Evolutionary conservation across 2,329 filamentous ascomycete species (phyloP).

Genomic region (Fusarium piperis): DNA sequence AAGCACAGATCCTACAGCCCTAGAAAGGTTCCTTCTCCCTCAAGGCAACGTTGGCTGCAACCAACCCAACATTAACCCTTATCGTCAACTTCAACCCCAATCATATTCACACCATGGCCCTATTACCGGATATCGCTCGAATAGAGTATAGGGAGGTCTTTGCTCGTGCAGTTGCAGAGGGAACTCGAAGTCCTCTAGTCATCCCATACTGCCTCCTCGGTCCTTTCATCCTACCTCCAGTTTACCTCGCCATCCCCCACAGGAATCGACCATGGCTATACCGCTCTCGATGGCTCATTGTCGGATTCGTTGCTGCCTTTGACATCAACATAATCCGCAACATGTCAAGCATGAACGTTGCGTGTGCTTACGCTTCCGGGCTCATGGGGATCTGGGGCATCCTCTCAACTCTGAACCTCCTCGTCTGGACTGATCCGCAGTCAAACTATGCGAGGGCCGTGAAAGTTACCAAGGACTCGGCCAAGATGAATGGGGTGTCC

Average conservation of each 20-base stretch:
- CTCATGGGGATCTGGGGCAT: constrained; percentile 62
- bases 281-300: constrained; percentile 58
- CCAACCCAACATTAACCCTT: neutral
- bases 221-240: constrained; percentile 57
- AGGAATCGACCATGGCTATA: constrained; percentile 60
- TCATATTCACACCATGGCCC: constrained; percentile 6
- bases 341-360: constrained; percentile 62
- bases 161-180: constrained; percentile 48
- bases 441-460: constrained; percentile 64
- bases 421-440: constrained; percentile 66
- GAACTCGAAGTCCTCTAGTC: constrained; percentile 58
- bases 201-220: constrained; percentile 62
- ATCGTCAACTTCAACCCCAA: neutral
- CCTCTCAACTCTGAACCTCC: constrained; percentile 57
- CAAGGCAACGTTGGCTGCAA: neutral
- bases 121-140: constrained; percentile 37
- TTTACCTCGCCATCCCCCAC: constrained; percentile 68
- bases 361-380: constrained; percentile 60
- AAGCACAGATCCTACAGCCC: constrained; percentile 14
- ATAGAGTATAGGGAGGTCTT: constrained; percentile 51
- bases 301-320: constrained; percentile 54
- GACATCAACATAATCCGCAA: constrained; percentile 54
- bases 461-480: constrained; percentile 40
- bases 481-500: neutral
- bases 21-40: neutral